phyloP scores from a whole-genome alignment of 345 rosid species.

The Salix arbutifolia region DNA sequence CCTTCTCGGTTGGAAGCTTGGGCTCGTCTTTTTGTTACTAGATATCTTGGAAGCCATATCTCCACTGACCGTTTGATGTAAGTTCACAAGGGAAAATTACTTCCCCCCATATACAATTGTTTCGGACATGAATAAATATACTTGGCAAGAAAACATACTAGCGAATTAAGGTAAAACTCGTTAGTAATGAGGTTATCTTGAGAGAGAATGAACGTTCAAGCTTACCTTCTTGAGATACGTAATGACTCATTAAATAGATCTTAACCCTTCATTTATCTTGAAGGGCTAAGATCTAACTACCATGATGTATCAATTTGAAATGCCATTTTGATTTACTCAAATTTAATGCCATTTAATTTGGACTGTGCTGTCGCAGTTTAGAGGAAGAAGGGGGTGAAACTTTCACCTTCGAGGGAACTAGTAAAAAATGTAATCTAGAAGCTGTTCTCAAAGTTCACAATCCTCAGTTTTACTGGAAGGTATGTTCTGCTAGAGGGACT shows the following conservation, averaged over 20 bases:
- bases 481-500: background rate
- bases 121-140: background rate
- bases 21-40: constrained; percentile 57
- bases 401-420: constrained; percentile 51
- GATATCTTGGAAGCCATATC: constrained; percentile 52
- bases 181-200: too few relatives aligned
- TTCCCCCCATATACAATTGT: background rate
- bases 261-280: too few relatives aligned
- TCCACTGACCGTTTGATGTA: constrained; percentile 56
- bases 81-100: constrained; percentile 24
- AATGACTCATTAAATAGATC: too few relatives aligned
- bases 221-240: too few relatives aligned
- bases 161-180: too few relatives aligned
- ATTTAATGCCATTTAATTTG: background rate
- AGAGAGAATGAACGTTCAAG: too few relatives aligned
- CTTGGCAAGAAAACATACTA: too few relatives aligned
- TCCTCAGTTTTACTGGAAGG: constrained; percentile 93
- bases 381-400: constrained; percentile 75
- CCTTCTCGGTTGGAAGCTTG: constrained; percentile 56
- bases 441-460: constrained; percentile 51
- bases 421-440: constrained; percentile 36
- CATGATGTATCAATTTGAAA: too few relatives aligned
- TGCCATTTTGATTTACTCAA: too few relatives aligned
- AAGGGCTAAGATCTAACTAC: too few relatives aligned
- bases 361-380: constrained; percentile 28